These are phyloP conservation scores for Patellaria atrata DNA, from an alignment of 495 filamentous ascomycete species.

Conservation along the genomic window DNA sequence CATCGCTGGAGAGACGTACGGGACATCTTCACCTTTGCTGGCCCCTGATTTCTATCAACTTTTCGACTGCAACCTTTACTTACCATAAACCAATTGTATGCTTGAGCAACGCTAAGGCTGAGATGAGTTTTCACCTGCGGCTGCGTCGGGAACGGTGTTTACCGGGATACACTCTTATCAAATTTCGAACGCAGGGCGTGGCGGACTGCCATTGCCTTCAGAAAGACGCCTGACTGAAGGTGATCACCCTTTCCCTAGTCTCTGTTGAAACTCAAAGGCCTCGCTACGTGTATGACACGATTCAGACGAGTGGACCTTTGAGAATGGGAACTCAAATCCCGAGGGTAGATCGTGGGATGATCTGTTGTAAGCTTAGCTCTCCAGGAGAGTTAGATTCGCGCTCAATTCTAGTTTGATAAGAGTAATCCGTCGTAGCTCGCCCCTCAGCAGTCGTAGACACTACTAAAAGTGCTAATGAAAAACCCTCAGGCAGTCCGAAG, in stretches of 20 bases:
- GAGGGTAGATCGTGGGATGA: conserved; percentile 9
- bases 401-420: conserved; percentile 17
- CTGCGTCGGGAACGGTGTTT: no score
- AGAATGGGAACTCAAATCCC: conserved; percentile 6
- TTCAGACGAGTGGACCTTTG: conserved; percentile 26
- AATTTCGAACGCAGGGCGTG: background rate
- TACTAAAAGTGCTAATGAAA: conserved; percentile 14
- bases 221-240: conserved; percentile 4
- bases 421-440: conserved; percentile 2
- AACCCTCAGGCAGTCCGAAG: conserved; percentile 5
- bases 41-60: conserved; percentile 1
- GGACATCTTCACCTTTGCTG: conserved; percentile 16
- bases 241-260: conserved; percentile 2
- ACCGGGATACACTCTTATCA: background rate
- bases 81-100: no score
- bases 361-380: conserved; percentile 21
- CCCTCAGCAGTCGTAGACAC: conserved; percentile 8
- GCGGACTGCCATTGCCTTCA: background rate
- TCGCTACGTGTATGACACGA: conserved; percentile 19
- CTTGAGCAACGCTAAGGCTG: no score
- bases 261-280: conserved; percentile 11
- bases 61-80: no score
- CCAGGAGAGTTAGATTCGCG: conserved; percentile 17
- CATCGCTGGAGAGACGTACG: conserved; percentile 17
- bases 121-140: no score